Evolutionary conservation across 345 rosid genomes (phyloP).

Genomic region (Sonneratia caseolaris): DNA sequence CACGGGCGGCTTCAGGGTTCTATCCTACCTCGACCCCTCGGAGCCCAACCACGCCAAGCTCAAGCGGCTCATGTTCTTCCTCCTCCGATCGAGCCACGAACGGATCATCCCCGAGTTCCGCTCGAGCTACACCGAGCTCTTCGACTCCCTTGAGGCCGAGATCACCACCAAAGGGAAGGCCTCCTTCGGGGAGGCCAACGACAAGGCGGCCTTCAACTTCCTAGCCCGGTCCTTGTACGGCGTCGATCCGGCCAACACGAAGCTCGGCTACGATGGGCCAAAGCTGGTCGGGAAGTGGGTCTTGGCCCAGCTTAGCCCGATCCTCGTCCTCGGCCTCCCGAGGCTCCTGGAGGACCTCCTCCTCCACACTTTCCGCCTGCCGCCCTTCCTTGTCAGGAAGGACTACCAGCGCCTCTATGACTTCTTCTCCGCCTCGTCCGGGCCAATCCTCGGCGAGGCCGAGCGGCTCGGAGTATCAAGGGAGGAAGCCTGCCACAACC

Average conservation of each 20-base stretch:
- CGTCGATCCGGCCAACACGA: slow-evolving; percentile 42
- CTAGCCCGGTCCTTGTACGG: slow-evolving; percentile 45
- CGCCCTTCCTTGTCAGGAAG: slow-evolving; percentile 44
- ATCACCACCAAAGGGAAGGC: slow-evolving; percentile 54
- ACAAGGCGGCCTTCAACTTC: slow-evolving; percentile 66
- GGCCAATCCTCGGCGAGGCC: slow-evolving; percentile 57
- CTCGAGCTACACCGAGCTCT: slow-evolving; percentile 35
- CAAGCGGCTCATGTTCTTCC: slow-evolving; percentile 55
- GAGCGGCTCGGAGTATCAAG: slow-evolving; percentile 54
- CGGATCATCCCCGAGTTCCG: slow-evolving; percentile 68
- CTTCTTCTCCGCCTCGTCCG: slow-evolving; percentile 46
- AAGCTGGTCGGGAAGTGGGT: slow-evolving; percentile 53
- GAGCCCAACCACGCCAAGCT: slow-evolving; percentile 69
- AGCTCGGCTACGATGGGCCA: slow-evolving; percentile 62
- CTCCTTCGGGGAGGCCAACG: slow-evolving; percentile 32
- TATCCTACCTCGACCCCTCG: slow-evolving; percentile 79
- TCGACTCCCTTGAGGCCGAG: slow-evolving; percentile 45
- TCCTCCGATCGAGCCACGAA: slow-evolving; percentile 44
- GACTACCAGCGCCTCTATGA: slow-evolving; percentile 72
- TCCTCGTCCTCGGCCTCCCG: slow-evolving; percentile 56
- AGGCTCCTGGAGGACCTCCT: slow-evolving; percentile 35
- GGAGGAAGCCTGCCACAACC: slow-evolving; percentile 79
- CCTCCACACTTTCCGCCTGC: slow-evolving; percentile 55
- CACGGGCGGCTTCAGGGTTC: slow-evolving; percentile 75
- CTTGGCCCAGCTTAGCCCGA: slow-evolving; percentile 48